Evolutionary conservation across 1,284 basidiomycete genomes (phyloP).

Genomic region (Anthracocystis walkeri): DNA sequence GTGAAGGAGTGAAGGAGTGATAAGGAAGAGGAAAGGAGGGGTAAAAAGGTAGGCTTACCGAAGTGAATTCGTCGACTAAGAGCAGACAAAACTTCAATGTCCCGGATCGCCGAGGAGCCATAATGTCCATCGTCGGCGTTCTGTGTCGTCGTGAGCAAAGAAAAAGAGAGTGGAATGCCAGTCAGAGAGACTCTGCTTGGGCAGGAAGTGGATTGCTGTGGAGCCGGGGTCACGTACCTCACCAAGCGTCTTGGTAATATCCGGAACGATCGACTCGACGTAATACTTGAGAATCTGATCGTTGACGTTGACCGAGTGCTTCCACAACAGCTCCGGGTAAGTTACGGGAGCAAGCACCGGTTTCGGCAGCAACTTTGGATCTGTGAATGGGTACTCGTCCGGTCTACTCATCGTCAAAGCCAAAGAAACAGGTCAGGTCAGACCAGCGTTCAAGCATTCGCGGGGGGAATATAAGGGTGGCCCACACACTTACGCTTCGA

Average conservation of each 20-base stretch:
- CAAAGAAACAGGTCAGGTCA: too few species aligned
- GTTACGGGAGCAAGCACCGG: constrained; percentile 83
- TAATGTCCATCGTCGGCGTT: constrained; percentile 95
- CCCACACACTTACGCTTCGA: constrained; percentile 44
- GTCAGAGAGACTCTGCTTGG: too few species aligned
- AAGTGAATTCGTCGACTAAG: constrained; percentile 97
- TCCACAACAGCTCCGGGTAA: constrained; percentile 81
- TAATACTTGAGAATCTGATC: constrained; percentile 89
- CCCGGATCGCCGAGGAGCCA: constrained; percentile 91
- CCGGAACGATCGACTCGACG: constrained; percentile 81
- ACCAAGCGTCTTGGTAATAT: constrained; percentile 75
- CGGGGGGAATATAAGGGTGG: too few species aligned
- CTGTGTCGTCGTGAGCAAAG: constrained; percentile 47
- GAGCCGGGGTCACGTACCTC: too few species aligned
- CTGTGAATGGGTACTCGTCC: constrained; percentile 96
- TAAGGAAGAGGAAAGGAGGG: too few species aligned
- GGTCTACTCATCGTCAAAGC: constrained; percentile 71
- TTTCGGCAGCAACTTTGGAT: constrained; percentile 77
- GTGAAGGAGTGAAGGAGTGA: not conserved
- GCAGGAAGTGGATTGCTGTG: too few species aligned
- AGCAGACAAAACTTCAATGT: constrained; percentile 92
- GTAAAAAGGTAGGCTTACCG: constrained; percentile 74
- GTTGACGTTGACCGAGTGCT: constrained; percentile 91
- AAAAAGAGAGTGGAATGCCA: too few species aligned
- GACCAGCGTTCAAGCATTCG: too few species aligned